Base-by-base conservation (phyloP, 1,284 basidiomycete species). In the Phylloporus sp. region DNA sequence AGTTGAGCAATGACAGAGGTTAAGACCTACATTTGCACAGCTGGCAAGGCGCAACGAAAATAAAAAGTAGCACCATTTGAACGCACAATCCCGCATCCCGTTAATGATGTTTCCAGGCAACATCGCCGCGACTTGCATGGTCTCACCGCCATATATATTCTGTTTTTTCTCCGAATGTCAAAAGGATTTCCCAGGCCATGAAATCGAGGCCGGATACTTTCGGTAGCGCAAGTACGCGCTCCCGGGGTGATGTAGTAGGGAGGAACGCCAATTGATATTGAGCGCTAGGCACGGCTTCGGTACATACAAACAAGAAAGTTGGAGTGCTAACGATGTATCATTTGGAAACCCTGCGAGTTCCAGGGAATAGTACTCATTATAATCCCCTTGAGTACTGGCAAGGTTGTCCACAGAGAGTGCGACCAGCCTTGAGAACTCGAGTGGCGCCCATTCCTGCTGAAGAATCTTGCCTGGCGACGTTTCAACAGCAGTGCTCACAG, bases 121-220 rank as follows among this genome's bases (percentile, higher is more conserved):
- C 17, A 37, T 18, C 10, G 3, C 6, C 28, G 26, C 17, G 13
- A 34, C 4, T 34, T 22, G 6, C 13, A 51, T 39, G 50, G 26
- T 39, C 59, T 62, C 61, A 74, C 74, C 50, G 55, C 71, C 74
- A 77, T 51, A 74, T 44, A 47, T 65, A 63, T 49, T 70, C 64
- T 3, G 63, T 34, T 47, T 74, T 74, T 42, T 57, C 62, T 17
- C 54, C 44, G 18, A 64, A 58, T 20, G 62, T 66, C 55, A 69
- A 22, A n/a, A 75, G 18, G 20, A 59, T 49, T 44, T 73, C 66
- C 72, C 66, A 72, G 26, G 69, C 49, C 60, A 63, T 17, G 39
- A 73, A 59, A 20, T 46, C 49, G 15, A 68, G 28, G 20, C 67
- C 63, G 2, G 71, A 64, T 40, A 66, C 69, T 71, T 68, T 49